phyloP scores from a whole-genome alignment of 2,329 filamentous ascomycete species.

The Colletotrichum melonis region DNA sequence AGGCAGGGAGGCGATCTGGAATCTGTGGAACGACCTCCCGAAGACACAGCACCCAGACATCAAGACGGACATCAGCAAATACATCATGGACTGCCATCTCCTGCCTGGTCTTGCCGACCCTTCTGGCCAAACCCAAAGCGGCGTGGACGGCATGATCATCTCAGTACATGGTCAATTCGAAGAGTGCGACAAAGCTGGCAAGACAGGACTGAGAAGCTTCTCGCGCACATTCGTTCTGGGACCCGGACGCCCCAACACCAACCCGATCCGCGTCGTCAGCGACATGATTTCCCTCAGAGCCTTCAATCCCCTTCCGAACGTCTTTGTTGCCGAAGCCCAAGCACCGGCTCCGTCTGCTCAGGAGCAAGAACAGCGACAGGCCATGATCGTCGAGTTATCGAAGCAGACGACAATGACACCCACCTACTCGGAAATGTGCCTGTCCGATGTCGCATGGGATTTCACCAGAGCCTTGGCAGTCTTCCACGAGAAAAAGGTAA shows the following conservation, averaged over 20 bases:
- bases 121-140: constrained; percentile 67
- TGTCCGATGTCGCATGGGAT: constrained; percentile 84
- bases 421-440: constrained; percentile 83
- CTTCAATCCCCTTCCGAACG: constrained; percentile 64
- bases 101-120: constrained; percentile 79
- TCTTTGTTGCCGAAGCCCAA: constrained; percentile 46
- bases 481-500: constrained; percentile 81
- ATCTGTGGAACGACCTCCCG: constrained; percentile 78
- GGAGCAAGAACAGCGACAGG: constrained; percentile 64
- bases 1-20: constrained; percentile 73
- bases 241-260: constrained; percentile 73
- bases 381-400: constrained; percentile 80
- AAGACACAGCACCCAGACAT: constrained; percentile 81
- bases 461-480: constrained; percentile 78
- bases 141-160: constrained; percentile 82
- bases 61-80: constrained; percentile 74
- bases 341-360: constrained; percentile 39
- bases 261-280: constrained; percentile 79
- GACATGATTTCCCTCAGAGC: constrained; percentile 82
- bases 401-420: constrained; percentile 84
- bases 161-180: constrained; percentile 88
- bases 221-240: constrained; percentile 84
- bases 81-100: constrained; percentile 85
- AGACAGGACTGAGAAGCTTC: constrained; percentile 78
- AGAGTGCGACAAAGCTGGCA: constrained; percentile 72